phyloP scores from a whole-genome alignment of 2,329 filamentous ascomycete species.

The Neopestalotiopsis rosae region DNA sequence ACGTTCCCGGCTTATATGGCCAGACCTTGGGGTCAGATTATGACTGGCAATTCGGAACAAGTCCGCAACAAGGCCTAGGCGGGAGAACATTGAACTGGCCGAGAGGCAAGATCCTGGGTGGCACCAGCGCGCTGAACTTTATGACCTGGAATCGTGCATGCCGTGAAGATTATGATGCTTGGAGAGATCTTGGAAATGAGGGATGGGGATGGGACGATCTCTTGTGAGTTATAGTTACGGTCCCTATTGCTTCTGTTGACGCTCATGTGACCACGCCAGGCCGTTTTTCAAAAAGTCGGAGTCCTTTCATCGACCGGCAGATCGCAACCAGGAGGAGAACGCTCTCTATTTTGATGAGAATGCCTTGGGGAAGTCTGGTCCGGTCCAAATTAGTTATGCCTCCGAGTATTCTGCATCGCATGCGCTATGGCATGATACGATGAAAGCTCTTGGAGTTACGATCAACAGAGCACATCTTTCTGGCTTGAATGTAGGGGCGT shows the following conservation, averaged over 20 bases:
- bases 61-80: conserved; percentile 41
- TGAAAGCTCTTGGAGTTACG: conserved; percentile 41
- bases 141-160: conserved; percentile 58
- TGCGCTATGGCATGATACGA: conserved; percentile 49
- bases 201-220: conserved; percentile 63
- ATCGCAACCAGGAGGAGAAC: conserved; percentile 38
- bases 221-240: conserved; percentile 27
- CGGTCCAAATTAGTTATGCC: conserved; percentile 54
- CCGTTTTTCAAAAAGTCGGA: conserved; percentile 58
- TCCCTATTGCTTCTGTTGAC: background rate
- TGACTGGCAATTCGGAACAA: conserved; percentile 49
- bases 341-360: conserved; percentile 43
- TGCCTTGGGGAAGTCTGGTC: conserved; percentile 49
- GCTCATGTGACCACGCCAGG: conserved; percentile 30
- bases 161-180: conserved; percentile 58
- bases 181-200: conserved; percentile 60
- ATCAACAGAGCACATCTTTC: conserved; percentile 42
- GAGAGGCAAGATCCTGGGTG: conserved; percentile 61
- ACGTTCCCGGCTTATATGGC: conserved; percentile 44
- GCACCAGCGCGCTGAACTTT: conserved; percentile 65
- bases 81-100: conserved; percentile 47
- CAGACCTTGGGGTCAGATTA: conserved; percentile 39
- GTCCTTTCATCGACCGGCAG: conserved; percentile 48
- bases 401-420: conserved; percentile 46
- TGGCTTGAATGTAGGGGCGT: conserved; percentile 46